Conservation (phyloP, 768 basidiomycete genomes). For the Glaciozyma antarctica region DNA sequence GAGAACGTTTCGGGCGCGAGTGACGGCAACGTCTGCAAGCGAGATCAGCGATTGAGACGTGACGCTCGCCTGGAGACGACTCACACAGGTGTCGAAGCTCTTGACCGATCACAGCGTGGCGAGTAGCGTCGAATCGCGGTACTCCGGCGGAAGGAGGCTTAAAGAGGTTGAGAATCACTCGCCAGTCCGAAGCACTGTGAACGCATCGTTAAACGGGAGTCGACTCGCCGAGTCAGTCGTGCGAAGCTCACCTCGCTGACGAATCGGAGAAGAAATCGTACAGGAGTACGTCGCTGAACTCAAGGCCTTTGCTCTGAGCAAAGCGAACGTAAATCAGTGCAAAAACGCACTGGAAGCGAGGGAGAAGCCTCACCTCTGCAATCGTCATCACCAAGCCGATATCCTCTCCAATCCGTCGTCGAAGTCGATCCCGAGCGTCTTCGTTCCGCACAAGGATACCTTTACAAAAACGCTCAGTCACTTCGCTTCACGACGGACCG, state of each 20-base stretch:
- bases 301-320: neutral
- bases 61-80: neutral
- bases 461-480: neutral
- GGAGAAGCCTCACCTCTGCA: neutral
- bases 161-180: neutral
- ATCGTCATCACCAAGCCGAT: neutral
- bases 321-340: neutral
- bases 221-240: neutral
- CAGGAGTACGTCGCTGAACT: neutral
- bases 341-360: neutral
- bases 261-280: neutral
- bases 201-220: neutral
- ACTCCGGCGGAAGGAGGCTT: neutral
- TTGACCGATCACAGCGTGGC: neutral
- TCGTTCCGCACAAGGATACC: constrained; percentile 1
- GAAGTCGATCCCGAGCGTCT: neutral
- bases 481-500: neutral
- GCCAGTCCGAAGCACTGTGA: neutral
- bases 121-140: neutral
- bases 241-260: neutral
- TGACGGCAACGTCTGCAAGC: neutral
- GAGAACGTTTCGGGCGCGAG: neutral
- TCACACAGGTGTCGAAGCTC: neutral
- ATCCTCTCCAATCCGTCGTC: neutral
- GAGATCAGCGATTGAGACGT: neutral